A percentile compares a stretch with the other conserved stretches of the same genome.
Evolutionary conservation across 2,329 filamentous ascomycete species (phyloP).

Genomic region (Botrytis porri): DNA sequence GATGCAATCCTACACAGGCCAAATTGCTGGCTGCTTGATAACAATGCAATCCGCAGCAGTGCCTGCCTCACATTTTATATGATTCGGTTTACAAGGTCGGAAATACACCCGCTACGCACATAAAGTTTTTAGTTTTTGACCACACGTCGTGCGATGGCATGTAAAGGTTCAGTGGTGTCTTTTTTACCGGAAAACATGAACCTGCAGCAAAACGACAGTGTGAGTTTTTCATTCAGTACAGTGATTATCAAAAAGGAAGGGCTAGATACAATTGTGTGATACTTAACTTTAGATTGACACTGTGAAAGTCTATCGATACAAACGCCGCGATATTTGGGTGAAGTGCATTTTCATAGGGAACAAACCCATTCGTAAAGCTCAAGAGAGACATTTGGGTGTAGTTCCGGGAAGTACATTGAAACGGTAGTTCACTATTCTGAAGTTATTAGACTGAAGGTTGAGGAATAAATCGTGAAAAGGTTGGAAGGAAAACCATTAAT

Average conservation of each 20-base stretch:
- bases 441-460: not conserved
- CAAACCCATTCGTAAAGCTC: not conserved
- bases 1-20: not conserved
- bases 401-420: not conserved
- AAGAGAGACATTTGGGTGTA: not conserved
- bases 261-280: not conserved
- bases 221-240: not conserved
- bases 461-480: not conserved
- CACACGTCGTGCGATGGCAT: not conserved
- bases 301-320: not conserved
- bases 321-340: not conserved
- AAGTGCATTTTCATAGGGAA: not conserved
- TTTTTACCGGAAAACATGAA: not conserved
- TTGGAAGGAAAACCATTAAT: not conserved
- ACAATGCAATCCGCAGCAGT: too few relatives aligned
- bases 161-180: not conserved
- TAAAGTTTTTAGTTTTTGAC: not conserved
- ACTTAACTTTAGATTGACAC: not conserved
- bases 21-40: not conserved
- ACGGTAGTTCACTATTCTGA: not conserved
- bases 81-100: not conserved
- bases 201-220: not conserved
- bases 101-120: not conserved
- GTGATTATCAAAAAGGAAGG: accelerated
- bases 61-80: not conserved